Evolutionary conservation across 2,329 filamentous ascomycete species (phyloP), one percentile per base, ranked within the genome.

Genomic region (Westerdykella ornata): DNA sequence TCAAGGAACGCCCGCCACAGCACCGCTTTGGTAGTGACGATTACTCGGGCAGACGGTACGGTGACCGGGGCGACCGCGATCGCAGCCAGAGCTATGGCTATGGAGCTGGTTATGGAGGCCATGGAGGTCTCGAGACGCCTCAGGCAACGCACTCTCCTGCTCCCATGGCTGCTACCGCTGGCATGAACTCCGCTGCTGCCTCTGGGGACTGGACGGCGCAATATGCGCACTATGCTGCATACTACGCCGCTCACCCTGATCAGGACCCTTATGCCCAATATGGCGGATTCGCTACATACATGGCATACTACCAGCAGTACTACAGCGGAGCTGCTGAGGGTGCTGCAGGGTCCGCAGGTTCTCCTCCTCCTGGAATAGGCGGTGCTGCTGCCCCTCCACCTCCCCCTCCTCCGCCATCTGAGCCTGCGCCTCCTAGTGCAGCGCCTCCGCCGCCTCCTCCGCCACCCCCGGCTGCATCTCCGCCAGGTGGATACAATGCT

Each of bases 261-360:
- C 72, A 77, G 48, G 88, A 96, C 58, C 90, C 89, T 0, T 96
- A 96, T 63, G 88, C 88, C 32, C 81, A 85, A 7, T 96, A 92
- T 54, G 90, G 90, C 47, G 90, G 90, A 41, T 96, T 65, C 37
- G 52, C 63, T 13, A 52, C 48, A 9, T 67, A 68, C 40, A 44
- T 57, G 37, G 53, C 55, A 36, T 50, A 50, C 43, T 65, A 60
- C 35, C 53, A 56, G 18, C 49, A 60, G 38, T 62, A 65, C 45
- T 58, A 57, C 36, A 32, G 44, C 19, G 50, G 52, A 62, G 41
- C 44, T 36, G 38, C 54, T 57, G 44, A 40, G 44, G 51, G 42
- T 14, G 51, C 39, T 43, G 51, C 43, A 9, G 22, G 22, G 8
- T 9, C 4, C 12, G 22, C 22, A 26, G 22, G 22, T 40, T 55